These are phyloP conservation scores for Lactifluus pinguis DNA, from an alignment of 768 basidiomycete species.

Conservation along the genomic window DNA sequence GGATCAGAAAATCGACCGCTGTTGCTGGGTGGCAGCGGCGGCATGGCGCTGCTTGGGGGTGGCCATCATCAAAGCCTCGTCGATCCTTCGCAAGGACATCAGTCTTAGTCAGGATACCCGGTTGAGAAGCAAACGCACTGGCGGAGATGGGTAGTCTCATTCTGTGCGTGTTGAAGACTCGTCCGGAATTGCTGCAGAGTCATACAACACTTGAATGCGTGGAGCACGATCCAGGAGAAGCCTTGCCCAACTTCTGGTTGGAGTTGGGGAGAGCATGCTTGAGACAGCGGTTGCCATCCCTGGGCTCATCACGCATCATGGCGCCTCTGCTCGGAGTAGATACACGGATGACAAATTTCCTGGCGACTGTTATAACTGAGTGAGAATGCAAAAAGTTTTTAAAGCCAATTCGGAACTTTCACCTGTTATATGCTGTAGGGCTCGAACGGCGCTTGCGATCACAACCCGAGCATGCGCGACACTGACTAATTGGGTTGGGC, in stretches of 20 bases:
- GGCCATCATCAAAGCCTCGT: conserved; percentile 84
- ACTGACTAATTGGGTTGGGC: conserved; percentile 54
- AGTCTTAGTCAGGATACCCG: no score
- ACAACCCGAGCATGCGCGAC: conserved; percentile 40
- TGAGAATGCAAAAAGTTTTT: neutral
- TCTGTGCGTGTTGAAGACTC: conserved; percentile 68
- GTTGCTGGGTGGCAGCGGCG: conserved; percentile 41
- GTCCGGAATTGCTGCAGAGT: conserved; percentile 67
- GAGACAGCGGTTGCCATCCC: conserved; percentile 84
- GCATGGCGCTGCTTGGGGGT: conserved; percentile 67
- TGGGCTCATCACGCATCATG: conserved; percentile 65
- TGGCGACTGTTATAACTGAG: conserved; percentile 45
- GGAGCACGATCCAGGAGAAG: conserved; percentile 81
- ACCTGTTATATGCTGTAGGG: conserved; percentile 41
- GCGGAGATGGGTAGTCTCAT: conserved; percentile 72
- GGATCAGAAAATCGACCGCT: conserved; percentile 40
- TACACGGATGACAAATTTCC: conserved; percentile 85
- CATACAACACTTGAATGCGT: conserved; percentile 78
- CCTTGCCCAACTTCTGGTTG: conserved; percentile 91
- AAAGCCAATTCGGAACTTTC: conserved; percentile 27
- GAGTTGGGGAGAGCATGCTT: conserved; percentile 84
- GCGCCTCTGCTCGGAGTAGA: conserved; percentile 87
- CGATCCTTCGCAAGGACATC: no score
- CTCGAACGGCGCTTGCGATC: conserved; percentile 34
- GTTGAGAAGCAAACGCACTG: conserved; percentile 29